Conservation (phyloP, 2,329 filamentous ascomycete species). For the Diaporthe destruens region DNA sequence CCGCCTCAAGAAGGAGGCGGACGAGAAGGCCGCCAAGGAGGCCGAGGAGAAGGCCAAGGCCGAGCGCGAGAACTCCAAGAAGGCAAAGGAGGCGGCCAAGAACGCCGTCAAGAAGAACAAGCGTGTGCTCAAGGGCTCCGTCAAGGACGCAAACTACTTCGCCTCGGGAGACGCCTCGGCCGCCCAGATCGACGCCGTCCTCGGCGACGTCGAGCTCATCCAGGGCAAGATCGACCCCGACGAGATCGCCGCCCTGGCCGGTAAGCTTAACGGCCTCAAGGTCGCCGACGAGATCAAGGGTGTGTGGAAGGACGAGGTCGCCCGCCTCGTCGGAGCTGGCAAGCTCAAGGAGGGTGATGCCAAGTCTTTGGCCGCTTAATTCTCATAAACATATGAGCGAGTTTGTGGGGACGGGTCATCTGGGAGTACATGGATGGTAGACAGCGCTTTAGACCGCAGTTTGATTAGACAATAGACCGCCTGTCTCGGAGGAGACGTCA, state of each 20-base stretch:
- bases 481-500: not conserved
- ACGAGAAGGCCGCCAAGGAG: slow-evolving; percentile 82
- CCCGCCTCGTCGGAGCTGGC: slow-evolving; percentile 82
- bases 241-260: slow-evolving; percentile 86
- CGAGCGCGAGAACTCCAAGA: slow-evolving; percentile 87
- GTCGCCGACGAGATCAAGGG: slow-evolving; percentile 87
- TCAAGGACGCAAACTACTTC: slow-evolving; percentile 99
- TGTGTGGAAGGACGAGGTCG: slow-evolving; percentile 82
- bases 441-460: slow-evolving; percentile 23
- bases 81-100: slow-evolving; percentile 98
- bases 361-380: slow-evolving; percentile 69
- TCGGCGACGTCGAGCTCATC: slow-evolving; percentile 87
- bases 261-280: slow-evolving; percentile 83
- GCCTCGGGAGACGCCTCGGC: slow-evolving; percentile 77
- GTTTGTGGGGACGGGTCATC: not conserved
- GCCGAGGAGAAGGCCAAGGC: slow-evolving; percentile 89
- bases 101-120: slow-evolving; percentile 99
- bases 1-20: slow-evolving; percentile 84
- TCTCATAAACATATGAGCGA: not conserved
- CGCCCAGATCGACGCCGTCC: slow-evolving; percentile 82
- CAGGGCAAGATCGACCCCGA: slow-evolving; percentile 91
- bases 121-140: slow-evolving; percentile 91
- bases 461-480: slow-evolving; percentile 33
- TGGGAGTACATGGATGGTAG: not conserved
- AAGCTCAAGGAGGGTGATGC: slow-evolving; percentile 88